Conservation (phyloP, 371 early-diverging fungal genomes). For the Apophysomyces variabilis region DNA sequence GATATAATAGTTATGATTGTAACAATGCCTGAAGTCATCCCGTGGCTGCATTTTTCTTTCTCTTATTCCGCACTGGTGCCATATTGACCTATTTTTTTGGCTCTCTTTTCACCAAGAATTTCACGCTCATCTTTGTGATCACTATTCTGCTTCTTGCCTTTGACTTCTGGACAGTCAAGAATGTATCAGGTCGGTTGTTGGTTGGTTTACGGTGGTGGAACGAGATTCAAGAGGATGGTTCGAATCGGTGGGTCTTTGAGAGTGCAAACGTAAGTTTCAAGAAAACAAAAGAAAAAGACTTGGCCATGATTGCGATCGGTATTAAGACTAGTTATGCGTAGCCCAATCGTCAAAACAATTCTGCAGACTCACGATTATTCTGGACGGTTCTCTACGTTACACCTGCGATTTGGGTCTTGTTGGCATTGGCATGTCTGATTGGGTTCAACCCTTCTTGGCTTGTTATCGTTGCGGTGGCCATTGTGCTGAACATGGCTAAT, state of each 20-base stretch:
- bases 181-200: slow-evolving; percentile 92
- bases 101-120: slow-evolving; percentile 76
- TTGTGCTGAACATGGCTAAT: slow-evolving; percentile 86
- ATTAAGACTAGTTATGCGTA: slow-evolving; percentile 17
- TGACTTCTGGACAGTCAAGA: slow-evolving; percentile 99
- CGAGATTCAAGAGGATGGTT: slow-evolving; percentile 92
- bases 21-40: slow-evolving; percentile 74
- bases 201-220: slow-evolving; percentile 99
- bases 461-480: slow-evolving; percentile 83
- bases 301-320: not conserved
- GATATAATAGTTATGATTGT: not conserved
- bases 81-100: slow-evolving; percentile 85
- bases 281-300: too few relatives aligned
- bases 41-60: slow-evolving; percentile 87
- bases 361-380: slow-evolving; percentile 88
- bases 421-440: slow-evolving; percentile 79
- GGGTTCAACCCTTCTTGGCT: slow-evolving; percentile 81
- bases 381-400: slow-evolving; percentile 91
- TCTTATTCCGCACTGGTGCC: slow-evolving; percentile 83
- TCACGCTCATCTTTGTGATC: slow-evolving; percentile 90
- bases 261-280: slow-evolving; percentile 75
- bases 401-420: slow-evolving; percentile 83
- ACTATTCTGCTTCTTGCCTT: slow-evolving; percentile 90
- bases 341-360: slow-evolving; percentile 76
- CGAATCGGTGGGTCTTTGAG: slow-evolving; percentile 95